Evolutionary conservation across 2,329 filamentous ascomycete genomes (phyloP).

Genomic region (Mycogone perniciosa): DNA sequence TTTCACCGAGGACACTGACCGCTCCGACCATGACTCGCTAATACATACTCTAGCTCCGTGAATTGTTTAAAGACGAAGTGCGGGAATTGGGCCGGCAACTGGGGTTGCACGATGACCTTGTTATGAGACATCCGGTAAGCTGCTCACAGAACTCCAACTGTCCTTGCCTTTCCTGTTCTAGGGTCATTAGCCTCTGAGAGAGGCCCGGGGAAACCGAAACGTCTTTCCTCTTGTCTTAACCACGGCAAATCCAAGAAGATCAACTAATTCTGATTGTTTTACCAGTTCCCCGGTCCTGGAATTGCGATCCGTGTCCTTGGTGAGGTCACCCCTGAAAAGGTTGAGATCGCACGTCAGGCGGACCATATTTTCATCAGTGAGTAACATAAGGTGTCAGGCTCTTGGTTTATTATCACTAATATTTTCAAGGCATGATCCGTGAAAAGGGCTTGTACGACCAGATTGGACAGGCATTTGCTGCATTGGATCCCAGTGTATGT

Average conservation of each 20-base stretch:
- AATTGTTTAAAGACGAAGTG: conserved; percentile 71
- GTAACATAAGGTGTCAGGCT: too few species aligned
- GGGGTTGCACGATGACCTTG: conserved; percentile 27
- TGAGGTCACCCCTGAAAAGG: conserved; percentile 72
- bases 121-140: conserved; percentile 21
- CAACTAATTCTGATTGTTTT: too few species aligned
- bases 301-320: conserved; percentile 77
- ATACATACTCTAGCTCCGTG: neutral
- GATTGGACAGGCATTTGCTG: conserved; percentile 24
- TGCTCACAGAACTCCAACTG: neutral
- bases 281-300: conserved; percentile 19
- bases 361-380: conserved; percentile 69
- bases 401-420: too few species aligned
- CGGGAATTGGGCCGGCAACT: conserved; percentile 26
- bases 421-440: conserved; percentile 49
- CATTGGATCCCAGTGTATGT: conserved; percentile 18
- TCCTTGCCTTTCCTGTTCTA: neutral
- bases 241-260: too few species aligned
- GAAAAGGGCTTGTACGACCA: conserved; percentile 63
- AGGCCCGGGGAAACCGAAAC: too few species aligned
- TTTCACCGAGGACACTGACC: neutral
- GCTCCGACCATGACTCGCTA: neutral
- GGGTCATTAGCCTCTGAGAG: too few species aligned
- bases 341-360: conserved; percentile 71
- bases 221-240: too few species aligned